Percentiles rank a stretch among this genome's conserved stretches.
Evolutionary conservation across 2,329 filamentous ascomycete species (phyloP).

Genomic region (Nothopassalora personata): DNA sequence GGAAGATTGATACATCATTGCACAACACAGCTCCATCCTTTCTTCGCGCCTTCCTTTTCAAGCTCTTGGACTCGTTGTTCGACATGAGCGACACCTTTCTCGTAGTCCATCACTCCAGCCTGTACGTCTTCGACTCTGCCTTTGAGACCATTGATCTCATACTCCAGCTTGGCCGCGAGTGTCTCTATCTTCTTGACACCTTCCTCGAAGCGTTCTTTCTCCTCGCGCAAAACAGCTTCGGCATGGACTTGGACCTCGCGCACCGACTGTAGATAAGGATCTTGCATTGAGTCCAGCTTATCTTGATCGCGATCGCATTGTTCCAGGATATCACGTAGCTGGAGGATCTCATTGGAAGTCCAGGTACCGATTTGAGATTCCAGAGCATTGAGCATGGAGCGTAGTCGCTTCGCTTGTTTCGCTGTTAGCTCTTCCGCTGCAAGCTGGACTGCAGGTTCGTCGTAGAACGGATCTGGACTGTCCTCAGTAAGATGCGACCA

Average conservation of each 20-base stretch:
- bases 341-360: constrained; percentile 54
- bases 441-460: constrained; percentile 20
- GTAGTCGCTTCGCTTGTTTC: constrained; percentile 54
- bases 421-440: constrained; percentile 33
- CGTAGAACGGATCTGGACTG: constrained; percentile 20
- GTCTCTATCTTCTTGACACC: constrained; percentile 73
- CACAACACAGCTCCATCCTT: constrained; percentile 27
- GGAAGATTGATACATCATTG: constrained; percentile 9
- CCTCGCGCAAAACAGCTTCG: constrained; percentile 63
- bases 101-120: constrained; percentile 72
- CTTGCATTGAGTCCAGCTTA: constrained; percentile 62
- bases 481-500: constrained; percentile 48
- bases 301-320: constrained; percentile 59
- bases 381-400: constrained; percentile 45
- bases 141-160: constrained; percentile 77
- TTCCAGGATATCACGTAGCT: constrained; percentile 49
- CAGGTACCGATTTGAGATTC: constrained; percentile 45
- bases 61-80: constrained; percentile 45
- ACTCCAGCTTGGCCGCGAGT: constrained; percentile 79
- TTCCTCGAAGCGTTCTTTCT: constrained; percentile 64
- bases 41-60: constrained; percentile 53
- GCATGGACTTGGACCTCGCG: constrained; percentile 62
- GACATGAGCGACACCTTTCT: constrained; percentile 53
- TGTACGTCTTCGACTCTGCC: constrained; percentile 83
- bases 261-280: constrained; percentile 65